Conservation (phyloP, 441 rosid genomes). For the Melianthus villosus region DNA sequence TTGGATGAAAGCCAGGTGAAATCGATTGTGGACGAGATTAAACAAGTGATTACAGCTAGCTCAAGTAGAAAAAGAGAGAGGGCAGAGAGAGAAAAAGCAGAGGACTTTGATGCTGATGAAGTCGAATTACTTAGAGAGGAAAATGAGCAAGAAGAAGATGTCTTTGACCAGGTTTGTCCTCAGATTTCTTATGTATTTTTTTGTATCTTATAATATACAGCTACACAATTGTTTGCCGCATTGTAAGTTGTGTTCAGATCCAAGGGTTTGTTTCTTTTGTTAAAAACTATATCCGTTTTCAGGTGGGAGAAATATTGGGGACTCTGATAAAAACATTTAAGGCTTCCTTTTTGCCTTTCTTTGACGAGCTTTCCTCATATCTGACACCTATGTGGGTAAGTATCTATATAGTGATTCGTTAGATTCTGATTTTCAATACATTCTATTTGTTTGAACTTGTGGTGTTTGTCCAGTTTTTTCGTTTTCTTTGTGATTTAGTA, state of each 20-base stretch:
- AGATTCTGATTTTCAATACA: too few species aligned
- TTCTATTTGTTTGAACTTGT: too few species aligned
- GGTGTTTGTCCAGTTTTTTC: too few species aligned
- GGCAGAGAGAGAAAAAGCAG: conserved; percentile 86
- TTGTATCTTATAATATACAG: not conserved
- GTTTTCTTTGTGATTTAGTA: too few species aligned
- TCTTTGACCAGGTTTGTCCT: conserved; percentile 85
- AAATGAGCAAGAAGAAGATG: conserved; percentile 98
- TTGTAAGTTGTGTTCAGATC: not conserved
- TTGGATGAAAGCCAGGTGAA: conserved; percentile 79
- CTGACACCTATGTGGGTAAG: conserved; percentile 99
- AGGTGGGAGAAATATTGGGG: conserved; percentile 99
- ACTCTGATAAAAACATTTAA: conserved; percentile 89
- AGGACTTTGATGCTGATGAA: conserved; percentile 98
- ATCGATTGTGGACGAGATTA: conserved; percentile 81
- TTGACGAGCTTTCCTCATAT: conserved; percentile 82
- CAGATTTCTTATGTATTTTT: conserved; percentile 6
- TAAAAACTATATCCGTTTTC: conserved; percentile 8
- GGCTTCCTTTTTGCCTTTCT: conserved; percentile 81
- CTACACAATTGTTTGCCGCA: not conserved
- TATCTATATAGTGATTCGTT: too few species aligned
- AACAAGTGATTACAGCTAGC: conserved; percentile 90
- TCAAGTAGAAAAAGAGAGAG: conserved; percentile 84
- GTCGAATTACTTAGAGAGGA: conserved; percentile 91
- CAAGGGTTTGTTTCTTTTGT: conserved; percentile 2